Evolutionary conservation across 805 yeast species (phyloP), one percentile per base, ranked within the genome.

Genomic region (Candida suzukii): DNA sequence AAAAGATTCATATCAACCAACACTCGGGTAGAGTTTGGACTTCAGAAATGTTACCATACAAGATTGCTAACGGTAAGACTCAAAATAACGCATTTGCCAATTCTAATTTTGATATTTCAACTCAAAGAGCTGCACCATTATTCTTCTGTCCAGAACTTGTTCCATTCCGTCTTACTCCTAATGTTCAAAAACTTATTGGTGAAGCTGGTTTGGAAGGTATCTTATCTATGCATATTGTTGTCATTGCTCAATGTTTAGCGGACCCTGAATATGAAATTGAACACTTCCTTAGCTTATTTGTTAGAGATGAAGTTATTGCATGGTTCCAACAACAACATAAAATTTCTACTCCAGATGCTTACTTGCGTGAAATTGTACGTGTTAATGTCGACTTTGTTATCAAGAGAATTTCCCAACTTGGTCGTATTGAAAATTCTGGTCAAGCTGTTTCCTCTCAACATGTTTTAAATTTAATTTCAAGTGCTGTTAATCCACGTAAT

Each of bases 101-200:
- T 52, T 71, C 74, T 31, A 59, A 71, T 7, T 56, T 72, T 45
- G 77, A 71, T 49, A 70, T 70, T 5, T 66, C 73, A 7, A 68
- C 61, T 37, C 75, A 71, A 38, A 71, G 78, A 45, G 76, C 78
- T 2, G 75, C 83, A 0, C 99, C 99, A 21, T 71, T 91, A 21
- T 90, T 91, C 70, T 83, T 83, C 58, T 88, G 90, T 50, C 78
- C 88, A 14, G 99, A 93, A 58, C 78, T 88, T 47, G 97, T 93
- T 38, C 98, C 99, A 35, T 93, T 93, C 73, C 74, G 99, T 56
- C 71, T 93, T 55, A 91, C 99, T 6, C 99, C 99, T 18, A 93
- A 95, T 57, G 76, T 95, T 42, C 99, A 93, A 60, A 81, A 83
- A 48, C 70, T 93, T 56, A 88, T 93, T 67, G 98, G 99, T 38